These are phyloP conservation scores for Eimeria brunetti DNA, from an alignment of 169 alveolate species.

Conservation along the genomic window DNA sequence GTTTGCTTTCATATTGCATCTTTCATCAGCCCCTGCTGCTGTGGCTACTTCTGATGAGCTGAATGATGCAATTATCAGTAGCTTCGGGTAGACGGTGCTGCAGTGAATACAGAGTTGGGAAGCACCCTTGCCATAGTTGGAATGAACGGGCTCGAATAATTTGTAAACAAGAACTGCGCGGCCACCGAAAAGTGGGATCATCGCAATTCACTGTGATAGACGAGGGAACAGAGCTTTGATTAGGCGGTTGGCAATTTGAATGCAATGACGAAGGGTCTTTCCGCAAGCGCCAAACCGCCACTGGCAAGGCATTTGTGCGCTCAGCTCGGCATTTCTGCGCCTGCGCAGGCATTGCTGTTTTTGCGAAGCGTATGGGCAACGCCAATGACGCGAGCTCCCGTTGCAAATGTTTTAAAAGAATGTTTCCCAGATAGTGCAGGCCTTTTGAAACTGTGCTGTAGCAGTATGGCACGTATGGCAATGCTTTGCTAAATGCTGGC, in stretches of 20 bases:
- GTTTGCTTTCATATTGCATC: neutral
- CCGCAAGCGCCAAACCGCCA: neutral
- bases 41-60: neutral
- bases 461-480: too few relatives aligned
- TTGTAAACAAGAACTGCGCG: too few relatives aligned
- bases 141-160: too few relatives aligned
- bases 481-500: too few relatives aligned
- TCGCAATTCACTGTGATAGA: too few relatives aligned
- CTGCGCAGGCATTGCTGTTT: neutral
- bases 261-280: neutral
- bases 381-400: neutral
- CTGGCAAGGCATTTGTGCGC: neutral
- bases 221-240: too few relatives aligned
- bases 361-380: neutral
- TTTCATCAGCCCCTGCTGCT: neutral
- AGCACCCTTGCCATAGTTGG: neutral
- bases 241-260: too few relatives aligned
- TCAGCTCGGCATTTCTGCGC: neutral
- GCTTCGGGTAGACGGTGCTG: neutral
- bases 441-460: too few relatives aligned
- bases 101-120: neutral
- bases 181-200: too few relatives aligned
- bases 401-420: neutral
- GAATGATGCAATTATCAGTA: neutral
- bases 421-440: neutral